Evolutionary conservation across 176 grass and related monocot genomes (phyloP).

Genomic region (Calamus simplicifolius): DNA sequence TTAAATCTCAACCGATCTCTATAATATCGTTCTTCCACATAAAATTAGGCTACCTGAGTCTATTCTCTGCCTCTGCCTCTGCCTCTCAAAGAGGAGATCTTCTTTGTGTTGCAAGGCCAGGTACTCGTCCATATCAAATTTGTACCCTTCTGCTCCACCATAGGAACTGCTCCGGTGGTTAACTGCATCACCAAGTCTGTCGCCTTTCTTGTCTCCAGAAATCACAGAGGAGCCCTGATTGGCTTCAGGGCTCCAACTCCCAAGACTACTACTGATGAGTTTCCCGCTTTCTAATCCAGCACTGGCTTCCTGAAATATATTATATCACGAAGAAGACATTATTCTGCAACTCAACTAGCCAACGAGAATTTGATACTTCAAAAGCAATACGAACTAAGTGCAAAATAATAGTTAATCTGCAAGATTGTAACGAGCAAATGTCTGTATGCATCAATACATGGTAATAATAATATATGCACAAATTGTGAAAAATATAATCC

Average conservation of each 20-base stretch:
- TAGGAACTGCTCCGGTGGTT: constrained; percentile 15
- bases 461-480: no score
- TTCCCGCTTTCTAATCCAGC: constrained; percentile 23
- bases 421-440: no score
- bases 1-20: not conserved
- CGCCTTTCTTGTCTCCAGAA: constrained; percentile 23
- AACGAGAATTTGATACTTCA: no score
- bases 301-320: constrained; percentile 43
- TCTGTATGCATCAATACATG: no score
- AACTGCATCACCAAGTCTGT: constrained; percentile 21
- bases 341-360: no score
- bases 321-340: not conserved
- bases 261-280: constrained; percentile 39
- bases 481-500: no score
- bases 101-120: constrained; percentile 41
- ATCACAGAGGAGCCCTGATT: constrained; percentile 12
- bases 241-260: constrained; percentile 67
- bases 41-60: constrained; percentile 49
- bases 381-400: no score
- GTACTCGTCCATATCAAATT: constrained; percentile 68
- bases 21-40: constrained; percentile 28
- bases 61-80: constrained; percentile 53
- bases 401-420: no score
- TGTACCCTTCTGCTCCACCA: constrained; percentile 14
- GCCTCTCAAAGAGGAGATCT: constrained; percentile 52